phyloP scores from a whole-genome alignment of 208 protist species.

The Trichomonas vaginalis region DNA sequence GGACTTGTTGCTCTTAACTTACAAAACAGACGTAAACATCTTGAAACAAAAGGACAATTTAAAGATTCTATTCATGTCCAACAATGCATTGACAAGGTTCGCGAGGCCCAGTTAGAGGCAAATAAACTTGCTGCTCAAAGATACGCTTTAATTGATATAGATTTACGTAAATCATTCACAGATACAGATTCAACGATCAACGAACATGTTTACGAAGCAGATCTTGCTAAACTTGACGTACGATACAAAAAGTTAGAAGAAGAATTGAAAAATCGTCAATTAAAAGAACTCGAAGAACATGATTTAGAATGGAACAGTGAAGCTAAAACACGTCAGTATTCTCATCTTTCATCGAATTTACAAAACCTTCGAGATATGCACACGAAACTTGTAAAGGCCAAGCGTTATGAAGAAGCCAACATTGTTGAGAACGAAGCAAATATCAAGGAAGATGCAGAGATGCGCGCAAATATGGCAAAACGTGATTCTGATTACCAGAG shows the following conservation, averaged over 20 bases:
- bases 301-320: neutral
- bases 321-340: neutral
- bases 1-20: neutral
- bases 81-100: neutral
- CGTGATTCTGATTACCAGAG: neutral
- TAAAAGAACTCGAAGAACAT: neutral
- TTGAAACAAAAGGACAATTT: neutral
- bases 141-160: neutral
- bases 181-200: neutral
- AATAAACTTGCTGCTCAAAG: neutral
- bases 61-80: neutral
- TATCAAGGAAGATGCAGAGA: neutral
- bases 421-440: neutral
- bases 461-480: neutral
- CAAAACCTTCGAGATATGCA: neutral
- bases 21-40: neutral
- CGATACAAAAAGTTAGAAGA: neutral
- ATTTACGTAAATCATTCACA: neutral
- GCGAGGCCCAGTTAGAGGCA: neutral
- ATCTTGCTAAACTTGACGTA: neutral
- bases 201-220: neutral
- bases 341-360: neutral
- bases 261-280: neutral
- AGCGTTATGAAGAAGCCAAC: neutral
- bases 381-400: neutral